Base-by-base conservation (phyloP, 768 basidiomycete genomes). In the Trametes cinnabarina region DNA sequence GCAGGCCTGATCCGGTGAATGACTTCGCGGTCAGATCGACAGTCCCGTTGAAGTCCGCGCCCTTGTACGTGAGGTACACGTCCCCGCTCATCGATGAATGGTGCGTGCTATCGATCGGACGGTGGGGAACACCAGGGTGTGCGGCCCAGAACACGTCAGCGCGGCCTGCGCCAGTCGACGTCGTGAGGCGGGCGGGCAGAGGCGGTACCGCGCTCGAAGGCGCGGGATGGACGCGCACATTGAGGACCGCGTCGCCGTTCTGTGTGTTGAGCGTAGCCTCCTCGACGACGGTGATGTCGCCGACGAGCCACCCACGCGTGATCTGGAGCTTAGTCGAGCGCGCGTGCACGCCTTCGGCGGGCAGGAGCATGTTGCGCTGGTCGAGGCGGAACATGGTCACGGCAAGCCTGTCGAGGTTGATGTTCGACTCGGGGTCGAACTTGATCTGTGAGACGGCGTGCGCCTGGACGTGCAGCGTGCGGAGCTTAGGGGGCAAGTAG, bases 271-370 rank as follows among this genome's bases (percentile, higher is more conserved):
- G 69, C 19, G 66, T 62, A 3, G 79, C 74, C 54, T 67, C 68
- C 28, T 77, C 70, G 19, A 75, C 72, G 61, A 82, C 70, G n/a
- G 79, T 68, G 40, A 77, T 76, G 50, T 82, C 81, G 23, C 85
- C 84, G n/a, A 83, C 82, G 47, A 86, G 77, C 79, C 81, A 86
- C 22, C 83, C 85, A 40, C 78, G 71, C 62, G 68, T 76, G 3
- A 82, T 70, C 63, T 83, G 80, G 28, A 83, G 69, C n/a, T 66
- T 57, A 58, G 79, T 61, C 14, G 70, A 60, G 34, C 75, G 68
- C 5, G 81, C 73, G 22, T 68, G 74, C 47, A 86, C 61, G 54
- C 73, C 70, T 28, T 72, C 64, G 58, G 71, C 70, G 4, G 81
- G 76, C 17, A 82, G 69, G 44, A 85, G 75, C 68, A 86, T 72